Evolutionary conservation across 2,329 filamentous ascomycete genomes (phyloP), one percentile per base, ranked within the genome.

Genomic region (Pyricularia sp.): DNA sequence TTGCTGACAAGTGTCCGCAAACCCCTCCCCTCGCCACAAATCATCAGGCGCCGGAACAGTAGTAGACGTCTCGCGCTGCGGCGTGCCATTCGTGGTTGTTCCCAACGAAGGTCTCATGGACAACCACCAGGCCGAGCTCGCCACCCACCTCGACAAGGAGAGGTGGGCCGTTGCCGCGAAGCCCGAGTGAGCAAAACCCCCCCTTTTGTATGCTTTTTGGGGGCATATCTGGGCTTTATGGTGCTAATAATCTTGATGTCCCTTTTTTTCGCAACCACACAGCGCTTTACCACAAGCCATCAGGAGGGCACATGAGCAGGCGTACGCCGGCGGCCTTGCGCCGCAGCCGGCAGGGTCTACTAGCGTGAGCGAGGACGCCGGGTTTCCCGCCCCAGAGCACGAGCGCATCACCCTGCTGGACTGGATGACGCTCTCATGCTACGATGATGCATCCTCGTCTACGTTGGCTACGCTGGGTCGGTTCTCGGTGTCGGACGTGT

Each of bases 91-190:
- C n/a, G 85, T 99, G 66, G 92, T 97, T 0, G 93, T 99, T 2
- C 92, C 94, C 2, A 99, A 99, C 77, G 85, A 88, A 1, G 82
- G 83, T 7, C 85, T 99, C 0, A 85, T 97, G 73, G 89, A 96
- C 75, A 94, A 99, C 74, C 95, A 99, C 76, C 95, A 99, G 79
- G 85, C 88, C 25, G 93, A 98, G 77, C 85, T 99, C 68, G 94
- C 94, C 0, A 83, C 88, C 66, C 89, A 92, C 72, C 85, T 98
- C 69, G 86, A 90, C 36, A 81, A 83, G 28, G 87, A 92, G 72
- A 90, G 90, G 28, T 97, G 96, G 79, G 88, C 92, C 2, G 83
- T 94, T n/a, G 85, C 89, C 73, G 91, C 90, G 12, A 81, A 84
- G 68, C 80, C 92, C 61, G 83, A 85, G 90, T 93, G 84, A 69